Conservation (phyloP, 768 basidiomycete genomes). For the Phlebiopsis flavidoalba region DNA sequence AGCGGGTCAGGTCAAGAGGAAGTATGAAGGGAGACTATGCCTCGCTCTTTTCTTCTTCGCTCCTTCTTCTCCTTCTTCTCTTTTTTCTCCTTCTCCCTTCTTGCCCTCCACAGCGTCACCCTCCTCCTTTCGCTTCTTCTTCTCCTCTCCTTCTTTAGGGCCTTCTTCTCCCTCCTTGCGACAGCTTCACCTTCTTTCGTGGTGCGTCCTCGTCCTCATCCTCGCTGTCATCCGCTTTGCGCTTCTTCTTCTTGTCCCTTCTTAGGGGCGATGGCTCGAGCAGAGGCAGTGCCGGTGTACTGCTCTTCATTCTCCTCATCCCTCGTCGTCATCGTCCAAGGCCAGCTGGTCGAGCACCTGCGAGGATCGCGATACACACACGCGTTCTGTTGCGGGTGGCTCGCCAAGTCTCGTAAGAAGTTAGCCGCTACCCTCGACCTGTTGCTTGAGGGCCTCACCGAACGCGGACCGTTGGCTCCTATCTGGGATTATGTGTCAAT, state of each 20-base stretch:
- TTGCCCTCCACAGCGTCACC: constrained; percentile 21
- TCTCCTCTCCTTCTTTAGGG: constrained; percentile 54
- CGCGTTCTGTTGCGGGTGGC: constrained; percentile 86
- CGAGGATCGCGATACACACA: constrained; percentile 89
- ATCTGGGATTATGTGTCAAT: constrained; percentile 37
- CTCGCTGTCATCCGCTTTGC: constrained; percentile 64
- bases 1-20: neutral
- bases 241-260: constrained; percentile 51
- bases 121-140: constrained; percentile 36
- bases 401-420: constrained; percentile 93
- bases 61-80: constrained; percentile 37
- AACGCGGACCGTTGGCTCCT: constrained; percentile 88
- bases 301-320: constrained; percentile 47
- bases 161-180: constrained; percentile 84
- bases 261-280: constrained; percentile 52
- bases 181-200: constrained; percentile 68
- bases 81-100: constrained; percentile 35
- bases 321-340: constrained; percentile 60
- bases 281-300: constrained; percentile 49
- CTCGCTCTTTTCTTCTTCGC: constrained; percentile 52
- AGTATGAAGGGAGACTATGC: constrained; percentile 15
- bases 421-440: constrained; percentile 95
- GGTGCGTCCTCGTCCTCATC: constrained; percentile 48
- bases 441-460: constrained; percentile 87
- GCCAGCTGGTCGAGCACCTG: constrained; percentile 78